A percentile compares a stretch with the other conserved stretches of the same genome.
phyloP scores from a whole-genome alignment of 2,329 filamentous ascomycete genomes.

The Fusarium ambrosium region DNA sequence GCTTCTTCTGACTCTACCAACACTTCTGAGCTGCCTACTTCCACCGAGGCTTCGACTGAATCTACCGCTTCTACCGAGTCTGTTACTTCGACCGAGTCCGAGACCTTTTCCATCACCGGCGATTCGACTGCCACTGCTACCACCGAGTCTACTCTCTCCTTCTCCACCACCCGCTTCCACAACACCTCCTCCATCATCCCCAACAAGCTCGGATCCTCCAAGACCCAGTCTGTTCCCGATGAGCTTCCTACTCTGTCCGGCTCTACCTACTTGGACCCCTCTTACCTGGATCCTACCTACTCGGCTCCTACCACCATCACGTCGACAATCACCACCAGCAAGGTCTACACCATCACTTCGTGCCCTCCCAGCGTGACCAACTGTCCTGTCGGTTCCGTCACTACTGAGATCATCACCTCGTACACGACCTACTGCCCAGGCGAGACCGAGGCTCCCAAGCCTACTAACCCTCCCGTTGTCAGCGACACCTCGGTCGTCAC shows the following conservation, averaged over 20 bases:
- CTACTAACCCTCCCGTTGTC: slow-evolving; percentile 23
- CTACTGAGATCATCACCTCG: slow-evolving; percentile 44
- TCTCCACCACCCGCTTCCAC: slow-evolving; percentile 28
- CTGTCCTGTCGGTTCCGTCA: slow-evolving; percentile 49
- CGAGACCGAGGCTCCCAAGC: slow-evolving; percentile 10
- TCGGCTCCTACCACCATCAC: slow-evolving; percentile 40
- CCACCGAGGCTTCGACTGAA: slow-evolving; percentile 29
- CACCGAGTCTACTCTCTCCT: slow-evolving; percentile 25
- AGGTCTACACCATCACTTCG: slow-evolving; percentile 50
- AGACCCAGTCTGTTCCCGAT: neutral
- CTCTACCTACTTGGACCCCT: neutral
- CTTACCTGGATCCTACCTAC: slow-evolving; percentile 7
- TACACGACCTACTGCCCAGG: slow-evolving; percentile 57
- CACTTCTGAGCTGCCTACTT: slow-evolving; percentile 23
- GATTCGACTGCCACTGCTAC: slow-evolving; percentile 5
- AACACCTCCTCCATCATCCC: slow-evolving; percentile 33
- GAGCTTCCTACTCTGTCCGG: neutral
- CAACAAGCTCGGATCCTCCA: slow-evolving; percentile 3
- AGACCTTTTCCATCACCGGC: slow-evolving; percentile 7
- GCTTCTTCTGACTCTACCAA: slow-evolving; percentile 30
- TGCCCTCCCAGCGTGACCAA: slow-evolving; percentile 47
- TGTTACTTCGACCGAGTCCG: neutral
- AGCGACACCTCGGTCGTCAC: slow-evolving; percentile 59
- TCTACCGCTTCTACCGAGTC: slow-evolving; percentile 10
- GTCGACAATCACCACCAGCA: slow-evolving; percentile 47